phyloP scores from a whole-genome alignment of 2,329 filamentous ascomycete genomes.

The Colletotrichum chlorophyti region DNA sequence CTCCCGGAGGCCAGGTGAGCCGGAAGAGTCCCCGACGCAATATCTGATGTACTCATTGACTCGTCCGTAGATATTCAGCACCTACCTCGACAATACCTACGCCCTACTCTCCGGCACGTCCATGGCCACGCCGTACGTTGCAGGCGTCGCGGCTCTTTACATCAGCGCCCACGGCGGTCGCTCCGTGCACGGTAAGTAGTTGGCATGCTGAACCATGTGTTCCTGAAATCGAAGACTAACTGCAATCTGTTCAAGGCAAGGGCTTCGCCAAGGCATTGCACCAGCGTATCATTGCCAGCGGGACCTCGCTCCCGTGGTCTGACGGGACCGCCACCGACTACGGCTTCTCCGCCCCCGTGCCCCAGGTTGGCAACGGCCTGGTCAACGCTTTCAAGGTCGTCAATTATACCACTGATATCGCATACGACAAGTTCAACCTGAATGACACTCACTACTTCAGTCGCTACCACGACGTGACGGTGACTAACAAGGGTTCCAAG shows the following conservation, averaged over 20 bases:
- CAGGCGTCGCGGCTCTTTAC: conserved; percentile 47
- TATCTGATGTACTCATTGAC: background rate
- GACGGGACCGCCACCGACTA: conserved; percentile 34
- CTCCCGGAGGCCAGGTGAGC: conserved; percentile 44
- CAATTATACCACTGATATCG: conserved; percentile 43
- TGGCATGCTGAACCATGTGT: too few species aligned
- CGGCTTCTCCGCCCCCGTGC: conserved; percentile 40
- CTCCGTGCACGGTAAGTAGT: conserved; percentile 33
- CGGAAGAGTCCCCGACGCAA: accelerated
- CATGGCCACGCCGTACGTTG: conserved; percentile 54
- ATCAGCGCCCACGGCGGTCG: conserved; percentile 40
- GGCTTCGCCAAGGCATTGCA: conserved; percentile 37
- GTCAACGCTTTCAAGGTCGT: conserved; percentile 50
- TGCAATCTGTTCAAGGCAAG: conserved; percentile 33
- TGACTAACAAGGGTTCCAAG: conserved; percentile 44
- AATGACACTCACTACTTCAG: conserved; percentile 51
- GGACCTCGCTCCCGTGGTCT: conserved; percentile 32
- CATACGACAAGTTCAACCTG: conserved; percentile 46
- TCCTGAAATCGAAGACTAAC: background rate
- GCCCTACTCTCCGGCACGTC: conserved; percentile 54
- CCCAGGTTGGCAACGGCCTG: conserved; percentile 48
- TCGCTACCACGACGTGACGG: conserved; percentile 32
- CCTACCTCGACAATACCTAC: conserved; percentile 43
- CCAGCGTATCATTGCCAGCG: conserved; percentile 41
- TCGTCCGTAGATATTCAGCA: conserved; percentile 44